Evolutionary conservation across 257 asterid species (phyloP).

Genomic region (Henckelia pumila): DNA sequence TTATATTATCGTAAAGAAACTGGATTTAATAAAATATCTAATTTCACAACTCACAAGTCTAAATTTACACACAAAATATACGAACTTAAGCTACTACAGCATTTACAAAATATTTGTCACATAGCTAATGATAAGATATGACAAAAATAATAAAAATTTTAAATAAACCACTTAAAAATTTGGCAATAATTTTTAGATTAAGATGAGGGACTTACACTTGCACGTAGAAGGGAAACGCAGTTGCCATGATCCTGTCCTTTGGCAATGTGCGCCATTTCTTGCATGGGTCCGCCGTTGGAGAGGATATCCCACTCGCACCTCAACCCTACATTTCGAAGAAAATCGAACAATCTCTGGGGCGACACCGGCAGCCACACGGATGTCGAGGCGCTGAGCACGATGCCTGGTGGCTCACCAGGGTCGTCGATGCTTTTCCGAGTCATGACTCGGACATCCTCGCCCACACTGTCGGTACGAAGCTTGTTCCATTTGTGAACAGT

Average conservation of each 20-base stretch:
- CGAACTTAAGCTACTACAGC: too few relatives aligned
- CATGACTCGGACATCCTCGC: slow-evolving; percentile 62
- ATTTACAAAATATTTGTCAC: too few relatives aligned
- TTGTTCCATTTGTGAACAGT: slow-evolving; percentile 66
- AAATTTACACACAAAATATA: too few relatives aligned
- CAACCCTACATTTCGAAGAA: slow-evolving; percentile 54
- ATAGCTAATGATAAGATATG: too few relatives aligned
- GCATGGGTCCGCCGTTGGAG: slow-evolving; percentile 73
- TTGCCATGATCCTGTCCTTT: slow-evolving; percentile 65
- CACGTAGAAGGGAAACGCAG: slow-evolving; percentile 60
- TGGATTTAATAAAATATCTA: neutral
- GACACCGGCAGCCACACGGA: slow-evolving; percentile 66
- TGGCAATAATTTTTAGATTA: too few relatives aligned
- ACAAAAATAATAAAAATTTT: too few relatives aligned
- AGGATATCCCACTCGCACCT: slow-evolving; percentile 68
- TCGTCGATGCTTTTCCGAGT: slow-evolving; percentile 60
- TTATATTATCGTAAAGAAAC: too few relatives aligned
- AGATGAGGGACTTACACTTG: slow-evolving; percentile 35
- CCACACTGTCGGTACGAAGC: slow-evolving; percentile 45
- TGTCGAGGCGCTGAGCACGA: slow-evolving; percentile 57
- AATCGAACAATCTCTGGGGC: slow-evolving; percentile 50
- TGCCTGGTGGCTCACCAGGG: slow-evolving; percentile 65
- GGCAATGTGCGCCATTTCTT: slow-evolving; percentile 64
- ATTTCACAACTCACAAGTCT: too few relatives aligned
- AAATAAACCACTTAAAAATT: too few relatives aligned